These are phyloP conservation scores for Botrytis pseudocinerea DNA, from an alignment of 2,329 filamentous ascomycete genomes.

Conservation along the genomic window DNA sequence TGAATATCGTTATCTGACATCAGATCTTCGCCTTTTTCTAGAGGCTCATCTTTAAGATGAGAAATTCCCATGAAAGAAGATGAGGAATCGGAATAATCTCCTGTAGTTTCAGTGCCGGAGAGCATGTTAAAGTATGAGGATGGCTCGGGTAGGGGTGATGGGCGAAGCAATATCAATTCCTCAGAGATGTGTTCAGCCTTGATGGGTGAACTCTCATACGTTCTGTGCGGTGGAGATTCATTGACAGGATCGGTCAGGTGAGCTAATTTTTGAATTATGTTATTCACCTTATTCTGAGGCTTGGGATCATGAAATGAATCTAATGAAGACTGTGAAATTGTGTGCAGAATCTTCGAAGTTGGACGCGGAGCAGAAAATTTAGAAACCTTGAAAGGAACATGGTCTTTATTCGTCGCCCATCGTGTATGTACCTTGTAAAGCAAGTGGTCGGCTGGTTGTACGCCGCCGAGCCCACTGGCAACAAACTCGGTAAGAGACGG, in stretches of 20 bases:
- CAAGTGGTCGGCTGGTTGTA: conserved; percentile 65
- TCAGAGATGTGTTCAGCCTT: conserved; percentile 6
- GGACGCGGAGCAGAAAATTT: conserved; percentile 26
- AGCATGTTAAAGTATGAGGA: neutral
- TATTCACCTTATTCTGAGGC: conserved; percentile 8
- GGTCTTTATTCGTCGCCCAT: conserved; percentile 21
- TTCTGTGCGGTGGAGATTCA: neutral
- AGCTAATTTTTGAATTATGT: conserved; percentile 21
- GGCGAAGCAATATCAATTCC: conserved; percentile 3
- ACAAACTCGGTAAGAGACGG: conserved; percentile 46
- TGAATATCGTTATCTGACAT: conserved; percentile 11
- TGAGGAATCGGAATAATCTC: neutral
- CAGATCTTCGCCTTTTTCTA: neutral
- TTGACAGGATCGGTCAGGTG: conserved; percentile 15
- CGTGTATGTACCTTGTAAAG: conserved; percentile 51
- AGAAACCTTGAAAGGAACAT: conserved; percentile 23
- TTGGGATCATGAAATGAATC: conserved; percentile 26
- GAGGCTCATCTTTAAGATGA: conserved; percentile 11
- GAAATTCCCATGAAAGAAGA: neutral
- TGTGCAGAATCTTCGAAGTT: conserved; percentile 27
- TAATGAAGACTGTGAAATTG: conserved; percentile 29
- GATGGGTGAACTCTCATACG: neutral
- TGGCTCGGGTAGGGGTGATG: conserved; percentile 21
- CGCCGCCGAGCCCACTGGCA: conserved; percentile 59
- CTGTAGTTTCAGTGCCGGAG: neutral